phyloP scores from a whole-genome alignment of 768 basidiomycete genomes.

The Boletus insuetus region DNA sequence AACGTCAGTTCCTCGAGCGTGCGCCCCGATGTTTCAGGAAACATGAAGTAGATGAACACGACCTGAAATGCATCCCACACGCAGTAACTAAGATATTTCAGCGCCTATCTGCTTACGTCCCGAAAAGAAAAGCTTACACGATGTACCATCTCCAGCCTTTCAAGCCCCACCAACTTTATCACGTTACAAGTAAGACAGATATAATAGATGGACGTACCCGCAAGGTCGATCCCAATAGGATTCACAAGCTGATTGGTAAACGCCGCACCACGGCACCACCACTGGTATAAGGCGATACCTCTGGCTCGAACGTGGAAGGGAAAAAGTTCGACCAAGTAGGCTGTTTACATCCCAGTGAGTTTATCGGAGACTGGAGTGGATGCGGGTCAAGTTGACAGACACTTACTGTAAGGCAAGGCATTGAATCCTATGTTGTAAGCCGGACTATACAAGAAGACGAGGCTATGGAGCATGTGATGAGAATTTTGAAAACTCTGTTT shows the following conservation, averaged over 20 bases:
- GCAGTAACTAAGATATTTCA: neutral
- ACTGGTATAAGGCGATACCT: slow-evolving; percentile 63
- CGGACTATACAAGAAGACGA: slow-evolving; percentile 8
- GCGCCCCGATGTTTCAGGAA: neutral
- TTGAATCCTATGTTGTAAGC: slow-evolving; percentile 6
- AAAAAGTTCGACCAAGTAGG: slow-evolving; percentile 63
- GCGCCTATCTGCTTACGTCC: neutral
- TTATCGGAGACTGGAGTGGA: neutral
- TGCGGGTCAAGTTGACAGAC: neutral
- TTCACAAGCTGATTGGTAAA: slow-evolving; percentile 12
- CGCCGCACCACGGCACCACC: slow-evolving; percentile 44
- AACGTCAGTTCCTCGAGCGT: slow-evolving; percentile 3
- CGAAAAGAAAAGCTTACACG: neutral
- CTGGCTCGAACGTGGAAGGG: slow-evolving; percentile 61
- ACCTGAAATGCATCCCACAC: neutral
- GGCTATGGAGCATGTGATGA: neutral
- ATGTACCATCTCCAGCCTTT: slow-evolving; percentile 4
- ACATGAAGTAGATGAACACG: neutral
- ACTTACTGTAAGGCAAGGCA: slow-evolving; percentile 6
- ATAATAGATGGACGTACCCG: slow-evolving; percentile 1
- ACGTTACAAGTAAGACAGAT: neutral
- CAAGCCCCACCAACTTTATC: neutral
- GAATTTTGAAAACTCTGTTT: neutral
- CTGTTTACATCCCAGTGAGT: slow-evolving; percentile 24
- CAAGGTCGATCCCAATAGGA: slow-evolving; percentile 18